phyloP scores from a whole-genome alignment of 2,329 filamentous ascomycete species.

The Fusarium burgessii region DNA sequence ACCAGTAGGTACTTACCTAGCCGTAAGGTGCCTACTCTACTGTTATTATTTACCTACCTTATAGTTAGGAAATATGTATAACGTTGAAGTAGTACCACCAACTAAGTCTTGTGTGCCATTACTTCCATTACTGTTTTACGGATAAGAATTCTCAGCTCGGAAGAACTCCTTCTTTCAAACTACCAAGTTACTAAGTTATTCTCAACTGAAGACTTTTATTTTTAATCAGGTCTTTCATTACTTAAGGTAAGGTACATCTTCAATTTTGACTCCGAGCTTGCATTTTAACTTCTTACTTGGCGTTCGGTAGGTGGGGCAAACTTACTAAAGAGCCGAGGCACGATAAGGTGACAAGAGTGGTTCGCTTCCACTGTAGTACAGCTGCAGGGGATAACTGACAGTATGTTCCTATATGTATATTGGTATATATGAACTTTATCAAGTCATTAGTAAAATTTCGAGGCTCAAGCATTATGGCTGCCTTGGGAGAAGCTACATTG shows the following conservation, averaged over 20 bases:
- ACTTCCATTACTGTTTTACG: background rate
- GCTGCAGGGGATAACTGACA: background rate
- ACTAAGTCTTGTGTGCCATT: background rate
- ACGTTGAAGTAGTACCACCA: too few relatives aligned
- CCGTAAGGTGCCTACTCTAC: too few relatives aligned
- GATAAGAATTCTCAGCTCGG: background rate
- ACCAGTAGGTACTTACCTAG: background rate
- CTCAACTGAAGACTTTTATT: background rate
- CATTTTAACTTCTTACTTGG: constrained; percentile 22
- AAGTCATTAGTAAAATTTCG: background rate
- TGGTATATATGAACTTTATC: too few relatives aligned
- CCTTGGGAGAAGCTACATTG: background rate
- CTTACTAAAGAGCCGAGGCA: constrained; percentile 36
- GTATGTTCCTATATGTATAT: too few relatives aligned
- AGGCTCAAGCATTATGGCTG: too few relatives aligned
- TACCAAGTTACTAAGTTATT: background rate
- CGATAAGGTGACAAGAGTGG: background rate
- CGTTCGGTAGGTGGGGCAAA: constrained; percentile 25
- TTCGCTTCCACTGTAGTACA: background rate
- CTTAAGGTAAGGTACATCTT: background rate
- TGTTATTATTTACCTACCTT: too few relatives aligned
- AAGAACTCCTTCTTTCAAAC: background rate
- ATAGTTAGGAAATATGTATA: too few relatives aligned
- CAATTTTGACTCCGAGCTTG: background rate
- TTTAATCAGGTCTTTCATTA: background rate